Base-by-base conservation (phyloP, 192 early-diverging fungal species). In the Mortierella alpina region DNA sequence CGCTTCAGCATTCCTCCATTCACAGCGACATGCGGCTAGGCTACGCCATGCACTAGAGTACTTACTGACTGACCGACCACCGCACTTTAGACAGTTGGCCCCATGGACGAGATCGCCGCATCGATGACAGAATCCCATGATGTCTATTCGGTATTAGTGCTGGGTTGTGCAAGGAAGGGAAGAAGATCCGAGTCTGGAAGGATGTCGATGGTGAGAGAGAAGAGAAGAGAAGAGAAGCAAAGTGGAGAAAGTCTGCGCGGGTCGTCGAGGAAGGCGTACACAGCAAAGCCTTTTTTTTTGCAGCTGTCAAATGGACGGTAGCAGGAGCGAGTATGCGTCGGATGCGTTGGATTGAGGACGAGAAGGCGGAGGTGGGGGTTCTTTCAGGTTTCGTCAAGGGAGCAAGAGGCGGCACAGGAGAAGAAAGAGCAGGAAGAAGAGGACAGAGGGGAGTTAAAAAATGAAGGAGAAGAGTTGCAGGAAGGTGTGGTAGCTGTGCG, bases 111-210 rank as follows among this genome's bases (percentile, higher is more conserved):
- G 83, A 51, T 87, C 84, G 54, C 86, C 86, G 59, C 86, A 87
- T 22, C 86, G 86, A 81, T 82, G 83, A 62, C 86, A 87, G 63
- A 82, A 87, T 40, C 86, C 86, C 86, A 87, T 87, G 18, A 22
- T 83, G 41, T 23, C 8, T 46, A 18, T 59, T 61, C 20, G 10
- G 50, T 57, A 14, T 10, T 61, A 59, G 41, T 53, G 17, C 46
- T 44, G 54, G 39, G 17, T 75, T 18, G 22, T 54, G 31, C 11
- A 13, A 60, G 47, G 47, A 14, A 67, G 59, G 48, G 46, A 72
- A 61, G 48, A 58, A 60, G 63, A 68, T 12, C 40, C 18, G 66
- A 64, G 57, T 55, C 78, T 9, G 59, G 7, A 10, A 59, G 63
- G 48, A 31, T 31, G 3, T 31, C 31, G 31, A 31, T 31, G 44